Base-by-base conservation (phyloP, 2,329 filamentous ascomycete species). In the Capronia coronata region DNA sequence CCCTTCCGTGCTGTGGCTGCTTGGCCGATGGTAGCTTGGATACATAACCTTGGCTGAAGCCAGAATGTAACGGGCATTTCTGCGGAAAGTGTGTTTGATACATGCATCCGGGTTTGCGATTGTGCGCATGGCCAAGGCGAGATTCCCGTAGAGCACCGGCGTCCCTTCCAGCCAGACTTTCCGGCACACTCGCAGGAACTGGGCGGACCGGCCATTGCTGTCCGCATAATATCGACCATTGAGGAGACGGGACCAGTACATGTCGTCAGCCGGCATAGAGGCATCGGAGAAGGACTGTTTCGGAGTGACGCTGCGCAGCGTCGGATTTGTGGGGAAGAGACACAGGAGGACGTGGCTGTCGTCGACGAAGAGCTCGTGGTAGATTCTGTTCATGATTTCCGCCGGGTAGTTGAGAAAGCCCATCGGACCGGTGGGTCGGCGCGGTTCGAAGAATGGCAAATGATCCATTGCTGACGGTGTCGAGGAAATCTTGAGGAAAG, bases 151-250 rank as follows among this genome's bases (percentile, higher is more conserved):
- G 11, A 55, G 46, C 3, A 52, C 43, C 3, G 38, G 30, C 3
- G 42, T 42, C 14, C 38, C 49, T 23, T 52, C 49, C 5, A 27
- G 29, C 43, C 53, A 52, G 11, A 49, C 30, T 21, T 21, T 51
- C 25, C 43, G 49, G 47, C 53, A 52, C 8, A 50, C 53, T 13
- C 53, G 38, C 37, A 55, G 43, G 13, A 55, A 49, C 25, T 50
- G 53, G 8, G 46, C 49, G 7, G 53, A 52, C 2, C 29, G 16
- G n/a, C 52, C 46, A 9, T 5, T 27, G 35, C 52, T 49, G 21
- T 49, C 35, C 14, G 37, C 23, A 16, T 46, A 55, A 34, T 48
- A 48, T 6, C 39, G 41, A 13, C 5, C 14, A 19, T 52, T 45
- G 13, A 29, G 51, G 2, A 51, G 38, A 9, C 47, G 29, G 25